Evolutionary conservation across 164 flowering plant species (phyloP).

Genomic region (Echeveria elegans): DNA sequence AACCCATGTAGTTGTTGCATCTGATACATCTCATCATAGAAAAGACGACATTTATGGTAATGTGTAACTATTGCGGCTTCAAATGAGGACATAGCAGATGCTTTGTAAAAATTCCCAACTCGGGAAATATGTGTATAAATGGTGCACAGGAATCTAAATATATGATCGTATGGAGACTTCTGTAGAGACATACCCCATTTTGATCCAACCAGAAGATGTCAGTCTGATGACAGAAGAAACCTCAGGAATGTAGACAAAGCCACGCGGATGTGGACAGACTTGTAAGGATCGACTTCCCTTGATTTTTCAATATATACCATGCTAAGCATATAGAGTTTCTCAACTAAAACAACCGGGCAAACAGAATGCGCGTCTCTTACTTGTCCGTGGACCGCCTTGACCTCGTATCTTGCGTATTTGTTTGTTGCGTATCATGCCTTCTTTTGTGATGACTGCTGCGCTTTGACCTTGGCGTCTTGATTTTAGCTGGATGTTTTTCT

Average conservation of each 20-base stretch:
- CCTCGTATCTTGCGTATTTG: conserved; percentile 30
- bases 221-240: background rate
- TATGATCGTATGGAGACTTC: background rate
- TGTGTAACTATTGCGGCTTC: background rate
- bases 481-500: conserved; percentile 40
- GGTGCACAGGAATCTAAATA: background rate
- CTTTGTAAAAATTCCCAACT: background rate
- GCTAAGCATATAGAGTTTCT: background rate
- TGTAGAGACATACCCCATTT: conserved; percentile 3
- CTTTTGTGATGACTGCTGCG: conserved; percentile 53
- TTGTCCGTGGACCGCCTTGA: conserved; percentile 27
- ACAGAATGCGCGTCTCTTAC: conserved; percentile 12
- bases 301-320: background rate
- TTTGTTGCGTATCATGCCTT: conserved; percentile 40
- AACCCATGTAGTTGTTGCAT: conserved; percentile 47
- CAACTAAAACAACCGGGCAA: background rate
- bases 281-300: background rate
- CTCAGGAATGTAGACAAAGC: background rate
- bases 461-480: conserved; percentile 38
- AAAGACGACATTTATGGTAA: conserved; percentile 2
- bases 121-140: background rate
- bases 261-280: background rate
- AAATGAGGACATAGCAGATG: conserved; percentile 4
- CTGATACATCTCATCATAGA: conserved; percentile 43
- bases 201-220: background rate